Evolutionary conservation across 306 rosid genomes (phyloP).

Genomic region (Potentilla sterilis): DNA sequence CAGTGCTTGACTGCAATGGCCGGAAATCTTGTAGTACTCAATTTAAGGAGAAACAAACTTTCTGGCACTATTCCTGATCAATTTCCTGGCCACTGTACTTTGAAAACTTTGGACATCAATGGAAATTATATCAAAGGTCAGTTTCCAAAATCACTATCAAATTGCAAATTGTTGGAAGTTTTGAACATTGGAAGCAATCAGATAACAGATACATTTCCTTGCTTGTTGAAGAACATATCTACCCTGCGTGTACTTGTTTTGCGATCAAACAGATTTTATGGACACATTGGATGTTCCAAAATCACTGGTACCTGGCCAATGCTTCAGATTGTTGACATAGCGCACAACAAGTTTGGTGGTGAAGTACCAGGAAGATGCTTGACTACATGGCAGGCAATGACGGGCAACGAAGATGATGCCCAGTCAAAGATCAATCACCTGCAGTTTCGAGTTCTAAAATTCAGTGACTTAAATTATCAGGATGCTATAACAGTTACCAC

Average conservation of each 20-base stretch:
- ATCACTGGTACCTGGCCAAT: constrained; percentile 19
- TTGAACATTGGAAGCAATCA: constrained; percentile 40
- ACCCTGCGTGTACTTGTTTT: constrained; percentile 43
- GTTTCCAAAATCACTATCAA: constrained; percentile 33
- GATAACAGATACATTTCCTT: constrained; percentile 21
- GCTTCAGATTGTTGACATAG: constrained; percentile 20
- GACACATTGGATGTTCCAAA: constrained; percentile 30
- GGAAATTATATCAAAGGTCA: constrained; percentile 28
- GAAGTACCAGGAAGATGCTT: background rate
- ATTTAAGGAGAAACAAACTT: constrained; percentile 17
- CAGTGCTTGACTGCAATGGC: constrained; percentile 10
- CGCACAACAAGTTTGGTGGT: constrained; percentile 11
- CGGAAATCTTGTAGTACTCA: constrained; percentile 13
- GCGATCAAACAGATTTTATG: constrained; percentile 35
- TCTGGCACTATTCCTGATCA: constrained; percentile 7
- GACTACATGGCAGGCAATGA: constrained; percentile 12
- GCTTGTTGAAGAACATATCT: constrained; percentile 18
- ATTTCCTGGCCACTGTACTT: constrained; percentile 11
- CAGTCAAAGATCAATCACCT: constrained; percentile 15
- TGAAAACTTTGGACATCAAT: constrained; percentile 30
- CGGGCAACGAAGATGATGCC: background rate
- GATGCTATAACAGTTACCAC: constrained; percentile 22
- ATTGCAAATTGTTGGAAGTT: constrained; percentile 37
- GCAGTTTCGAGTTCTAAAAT: background rate
- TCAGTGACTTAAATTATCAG: constrained; percentile 17